phyloP scores from a whole-genome alignment of 345 rosid species.

The Hirschfeldia incana region DNA sequence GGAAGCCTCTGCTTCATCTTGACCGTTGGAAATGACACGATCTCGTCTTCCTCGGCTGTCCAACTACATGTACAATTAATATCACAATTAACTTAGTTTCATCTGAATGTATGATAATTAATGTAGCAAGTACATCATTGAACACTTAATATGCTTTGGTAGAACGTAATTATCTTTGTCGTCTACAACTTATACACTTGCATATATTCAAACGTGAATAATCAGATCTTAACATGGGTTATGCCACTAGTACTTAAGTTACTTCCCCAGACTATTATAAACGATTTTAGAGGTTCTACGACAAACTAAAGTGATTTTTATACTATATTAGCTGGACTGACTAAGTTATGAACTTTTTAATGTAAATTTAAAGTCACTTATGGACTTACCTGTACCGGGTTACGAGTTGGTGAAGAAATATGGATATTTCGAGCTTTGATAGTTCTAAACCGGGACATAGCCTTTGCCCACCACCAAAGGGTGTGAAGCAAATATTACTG shows the following conservation, averaged over 20 bases:
- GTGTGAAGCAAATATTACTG: constrained; percentile 66
- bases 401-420: constrained; percentile 90
- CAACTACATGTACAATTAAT: constrained; percentile 48
- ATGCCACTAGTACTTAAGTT: not conserved
- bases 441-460: constrained; percentile 94
- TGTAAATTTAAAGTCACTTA: not conserved
- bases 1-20: constrained; percentile 71
- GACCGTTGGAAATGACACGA: constrained; percentile 68
- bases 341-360: not conserved
- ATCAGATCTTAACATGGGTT: not conserved
- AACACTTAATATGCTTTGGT: not conserved
- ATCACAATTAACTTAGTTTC: not conserved
- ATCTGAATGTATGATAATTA: not conserved
- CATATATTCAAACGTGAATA: not conserved
- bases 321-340: not conserved
- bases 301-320: not conserved
- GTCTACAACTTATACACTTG: not conserved
- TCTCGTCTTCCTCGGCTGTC: constrained; percentile 60
- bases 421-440: constrained; percentile 83
- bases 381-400: constrained; percentile 58
- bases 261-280: not conserved
- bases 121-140: not conserved
- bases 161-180: constrained; percentile 2
- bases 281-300: not conserved
- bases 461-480: constrained; percentile 99